Conservation (phyloP, 1,284 basidiomycete genomes). For the Thecaphora thlaspeos region DNA sequence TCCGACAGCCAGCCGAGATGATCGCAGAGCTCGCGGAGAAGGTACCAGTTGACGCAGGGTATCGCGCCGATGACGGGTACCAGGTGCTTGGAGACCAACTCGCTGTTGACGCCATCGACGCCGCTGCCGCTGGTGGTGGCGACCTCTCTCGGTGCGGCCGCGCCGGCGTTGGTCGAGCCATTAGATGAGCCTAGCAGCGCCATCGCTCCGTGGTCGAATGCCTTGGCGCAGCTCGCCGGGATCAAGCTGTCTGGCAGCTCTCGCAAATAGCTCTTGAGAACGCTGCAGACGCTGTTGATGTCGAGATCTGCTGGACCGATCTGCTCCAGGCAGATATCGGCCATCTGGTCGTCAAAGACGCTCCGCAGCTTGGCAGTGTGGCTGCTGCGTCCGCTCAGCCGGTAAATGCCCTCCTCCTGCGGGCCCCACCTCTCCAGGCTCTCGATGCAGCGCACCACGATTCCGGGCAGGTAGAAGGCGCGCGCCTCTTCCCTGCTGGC, state of each 20-base stretch:
- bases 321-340: conserved; percentile 40
- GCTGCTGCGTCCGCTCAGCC: conserved; percentile 48
- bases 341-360: conserved; percentile 31
- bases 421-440: conserved; percentile 48
- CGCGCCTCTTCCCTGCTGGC: conserved; percentile 33
- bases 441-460: conserved; percentile 52
- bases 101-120: background rate
- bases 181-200: conserved; percentile 3
- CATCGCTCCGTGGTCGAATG: conserved; percentile 23
- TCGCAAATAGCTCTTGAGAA: conserved; percentile 52
- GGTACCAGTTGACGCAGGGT: conserved; percentile 48
- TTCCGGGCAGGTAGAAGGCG: conserved; percentile 32
- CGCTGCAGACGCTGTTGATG: conserved; percentile 54
- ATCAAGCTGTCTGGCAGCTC: conserved; percentile 48
- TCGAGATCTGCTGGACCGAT: conserved; percentile 52
- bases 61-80: conserved; percentile 1
- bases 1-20: conserved; percentile 39
- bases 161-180: background rate
- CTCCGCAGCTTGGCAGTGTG: conserved; percentile 46
- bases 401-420: conserved; percentile 53
- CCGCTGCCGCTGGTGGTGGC: too few relatives aligned
- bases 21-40: conserved; percentile 46
- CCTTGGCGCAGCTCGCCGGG: conserved; percentile 8
- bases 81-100: background rate
- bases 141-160: background rate